Percentiles rank a stretch among this genome's conserved stretches.
Conservation (phyloP, 1,139 yeast genomes). For the Scheffersomyces titani region DNA sequence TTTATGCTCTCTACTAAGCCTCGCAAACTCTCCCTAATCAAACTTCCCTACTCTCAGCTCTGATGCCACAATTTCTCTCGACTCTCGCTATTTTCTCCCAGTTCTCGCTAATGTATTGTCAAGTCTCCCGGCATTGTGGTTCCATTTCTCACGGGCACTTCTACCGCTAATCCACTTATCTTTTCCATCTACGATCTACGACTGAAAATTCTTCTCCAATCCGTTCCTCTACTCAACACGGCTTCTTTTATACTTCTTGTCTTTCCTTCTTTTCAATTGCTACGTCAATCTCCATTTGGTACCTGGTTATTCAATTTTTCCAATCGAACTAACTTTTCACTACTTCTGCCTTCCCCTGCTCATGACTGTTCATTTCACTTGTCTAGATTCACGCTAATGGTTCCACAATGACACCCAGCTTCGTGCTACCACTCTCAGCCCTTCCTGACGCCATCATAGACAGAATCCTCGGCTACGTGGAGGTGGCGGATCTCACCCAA, state of each 20-base stretch:
- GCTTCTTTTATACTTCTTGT: not conserved
- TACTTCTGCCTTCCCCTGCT: no score
- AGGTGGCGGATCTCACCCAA: not conserved
- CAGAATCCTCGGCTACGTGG: not conserved
- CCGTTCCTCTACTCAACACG: not conserved
- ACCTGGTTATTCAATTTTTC: not conserved
- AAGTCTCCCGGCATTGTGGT: not conserved
- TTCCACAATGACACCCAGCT: not conserved
- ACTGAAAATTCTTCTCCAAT: not conserved
- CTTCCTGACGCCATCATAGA: not conserved
- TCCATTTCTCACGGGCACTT: not conserved
- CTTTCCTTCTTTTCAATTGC: not conserved
- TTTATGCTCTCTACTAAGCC: no score
- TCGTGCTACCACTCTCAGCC: not conserved
- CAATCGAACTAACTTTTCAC: not conserved
- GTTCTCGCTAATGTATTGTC: not conserved
- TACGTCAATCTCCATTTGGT: not conserved
- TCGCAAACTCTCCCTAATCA: not conserved
- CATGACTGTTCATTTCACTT: not conserved
- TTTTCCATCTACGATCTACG: not conserved
- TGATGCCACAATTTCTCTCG: not conserved
- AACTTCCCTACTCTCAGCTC: not conserved
- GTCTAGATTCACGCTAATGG: no score
- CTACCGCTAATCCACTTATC: not conserved
- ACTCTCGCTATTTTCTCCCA: not conserved